Evolutionary conservation across 768 basidiomycete species (phyloP), one percentile per base, ranked within the genome.

Genomic region (Agrocybe chaxingu): DNA sequence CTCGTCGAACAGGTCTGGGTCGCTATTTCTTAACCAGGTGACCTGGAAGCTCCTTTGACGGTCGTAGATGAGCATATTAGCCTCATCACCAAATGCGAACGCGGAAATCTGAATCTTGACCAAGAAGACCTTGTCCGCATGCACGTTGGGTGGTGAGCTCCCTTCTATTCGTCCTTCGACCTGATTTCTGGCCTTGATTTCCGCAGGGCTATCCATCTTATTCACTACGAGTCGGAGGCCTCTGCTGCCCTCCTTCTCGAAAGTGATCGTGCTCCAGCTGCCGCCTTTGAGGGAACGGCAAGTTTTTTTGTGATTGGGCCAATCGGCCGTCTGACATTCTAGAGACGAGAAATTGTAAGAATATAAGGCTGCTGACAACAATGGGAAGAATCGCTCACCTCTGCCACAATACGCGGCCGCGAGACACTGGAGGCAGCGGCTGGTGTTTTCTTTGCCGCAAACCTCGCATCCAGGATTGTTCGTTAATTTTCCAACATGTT

Each of bases 271-370:
- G 31, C 53, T 53, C 75, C 74, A 78, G 1, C 62, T 65, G 1
- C 70, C 74, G 18, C 68, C 70, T 50, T 67, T 65, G 39, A 77
- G 61, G 3, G 72, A 63, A 10, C 59, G 63, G 54, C 75, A 77
- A 0, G 58, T 43, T 0, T 42, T 40, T 55, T 71, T 72, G 57
- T 76, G 74, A 5, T 59, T 52, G 29, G 60, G 59, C 74, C 74
- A 78, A 53, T 76, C 70, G n/a, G 49, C 54, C 11, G 48, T 61
- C 52, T 75, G 76, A 46, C 75, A 76, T 36, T 67, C 75, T 73
- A 16, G 16, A 16, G 36, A 6, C 48, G 24, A 29, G 38, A 44
- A 44, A 35, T 18, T 45, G 32, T 35, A 39, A 48, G 47, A 37
- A 12, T 6, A 1, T 11, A 49, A 30, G 40, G 2, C 19, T 19